Percentiles rank a stretch among this genome's conserved stretches.
These are phyloP conservation scores for Cercophora scortea DNA, from an alignment of 495 filamentous ascomycete species.

Conservation along the genomic window DNA sequence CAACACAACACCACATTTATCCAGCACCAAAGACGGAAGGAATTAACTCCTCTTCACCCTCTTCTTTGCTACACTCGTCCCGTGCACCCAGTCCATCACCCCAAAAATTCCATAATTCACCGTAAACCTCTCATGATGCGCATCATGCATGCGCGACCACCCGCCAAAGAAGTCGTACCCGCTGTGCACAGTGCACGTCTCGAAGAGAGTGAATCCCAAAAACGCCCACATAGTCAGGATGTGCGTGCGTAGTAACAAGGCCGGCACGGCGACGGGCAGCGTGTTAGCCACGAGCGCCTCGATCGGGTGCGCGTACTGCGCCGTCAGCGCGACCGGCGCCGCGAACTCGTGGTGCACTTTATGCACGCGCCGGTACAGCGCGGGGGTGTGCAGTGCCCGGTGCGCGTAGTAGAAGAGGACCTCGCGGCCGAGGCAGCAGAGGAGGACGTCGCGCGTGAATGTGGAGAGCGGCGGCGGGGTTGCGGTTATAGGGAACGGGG, in stretches of 20 bases:
- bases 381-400: constrained; percentile 43
- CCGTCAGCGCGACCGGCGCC: constrained; percentile 49
- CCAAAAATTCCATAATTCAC: constrained; percentile 34
- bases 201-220: constrained; percentile 36
- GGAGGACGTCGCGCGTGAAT: constrained; percentile 42
- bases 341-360: constrained; percentile 52
- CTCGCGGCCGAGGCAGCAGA: constrained; percentile 50
- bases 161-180: constrained; percentile 45
- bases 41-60: background rate
- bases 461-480: constrained; percentile 26
- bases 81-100: constrained; percentile 34
- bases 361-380: constrained; percentile 45
- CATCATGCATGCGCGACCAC: constrained; percentile 44
- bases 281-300: constrained; percentile 50
- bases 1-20: too few species aligned
- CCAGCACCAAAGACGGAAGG: too few species aligned
- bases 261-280: constrained; percentile 45
- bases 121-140: constrained; percentile 40
- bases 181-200: constrained; percentile 46
- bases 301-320: constrained; percentile 51
- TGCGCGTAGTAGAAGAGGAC: constrained; percentile 50
- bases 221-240: constrained; percentile 47
- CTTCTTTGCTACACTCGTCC: constrained; percentile 24
- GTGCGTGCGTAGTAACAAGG: constrained; percentile 38
- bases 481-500: constrained; percentile 28